Conservation (phyloP, 768 basidiomycete species). For the Rhizopogon rudus region DNA sequence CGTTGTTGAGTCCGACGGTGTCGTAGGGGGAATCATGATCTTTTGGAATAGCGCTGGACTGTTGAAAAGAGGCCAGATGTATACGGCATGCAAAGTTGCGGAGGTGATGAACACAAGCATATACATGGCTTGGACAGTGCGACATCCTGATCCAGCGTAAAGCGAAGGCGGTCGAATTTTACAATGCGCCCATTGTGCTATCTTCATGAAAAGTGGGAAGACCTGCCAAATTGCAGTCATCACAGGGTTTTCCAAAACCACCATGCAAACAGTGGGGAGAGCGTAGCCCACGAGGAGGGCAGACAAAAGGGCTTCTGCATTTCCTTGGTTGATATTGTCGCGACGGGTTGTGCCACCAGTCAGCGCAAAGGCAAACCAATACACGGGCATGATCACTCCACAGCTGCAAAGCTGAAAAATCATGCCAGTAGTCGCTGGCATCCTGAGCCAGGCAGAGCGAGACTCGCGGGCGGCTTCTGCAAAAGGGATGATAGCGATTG, state of each 20-base stretch:
- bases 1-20: not conserved
- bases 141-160: not conserved
- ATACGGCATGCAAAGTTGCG: slow-evolving; percentile 20
- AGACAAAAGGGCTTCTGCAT: slow-evolving; percentile 45
- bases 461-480: slow-evolving; percentile 36
- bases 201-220: slow-evolving; percentile 39
- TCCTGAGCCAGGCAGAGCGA: slow-evolving; percentile 30
- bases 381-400: slow-evolving; percentile 39
- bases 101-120: slow-evolving; percentile 13
- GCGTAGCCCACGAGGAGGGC: slow-evolving; percentile 36
- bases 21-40: slow-evolving; percentile 4
- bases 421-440: slow-evolving; percentile 37
- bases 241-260: slow-evolving; percentile 36
- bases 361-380: slow-evolving; percentile 40
- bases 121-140: slow-evolving; percentile 5
- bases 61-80: not conserved
- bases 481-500: slow-evolving; percentile 27
- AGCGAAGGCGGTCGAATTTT: slow-evolving; percentile 20
- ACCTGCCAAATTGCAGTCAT: slow-evolving; percentile 48
- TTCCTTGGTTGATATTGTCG: slow-evolving; percentile 28
- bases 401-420: slow-evolving; percentile 35
- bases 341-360: slow-evolving; percentile 23
- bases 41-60: not conserved
- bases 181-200: slow-evolving; percentile 34
- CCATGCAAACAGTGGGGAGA: slow-evolving; percentile 39